A percentile compares a stretch with the other conserved stretches of the same genome.
phyloP scores from a whole-genome alignment of 352 stramenopile species.

The Stramenopiles sp. region DNA sequence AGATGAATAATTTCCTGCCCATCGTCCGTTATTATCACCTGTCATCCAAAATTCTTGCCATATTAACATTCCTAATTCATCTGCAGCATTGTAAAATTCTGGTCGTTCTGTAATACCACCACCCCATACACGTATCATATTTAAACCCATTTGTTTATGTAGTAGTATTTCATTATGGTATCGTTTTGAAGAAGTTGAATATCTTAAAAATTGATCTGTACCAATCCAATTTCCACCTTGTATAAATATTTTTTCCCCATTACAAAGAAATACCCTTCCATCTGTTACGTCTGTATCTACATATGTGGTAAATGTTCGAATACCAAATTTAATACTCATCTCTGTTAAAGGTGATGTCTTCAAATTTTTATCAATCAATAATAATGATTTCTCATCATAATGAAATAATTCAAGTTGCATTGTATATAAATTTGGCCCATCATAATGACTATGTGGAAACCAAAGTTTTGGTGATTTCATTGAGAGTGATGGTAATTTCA shows the following conservation, averaged over 20 bases:
- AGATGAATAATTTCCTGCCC: conserved; percentile 24
- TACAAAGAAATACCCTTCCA: conserved; percentile 9
- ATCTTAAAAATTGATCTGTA: conserved; percentile 23
- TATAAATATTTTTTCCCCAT: conserved; percentile 25
- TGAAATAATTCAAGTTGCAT: background rate
- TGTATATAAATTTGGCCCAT: background rate
- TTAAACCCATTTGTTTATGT: conserved; percentile 23
- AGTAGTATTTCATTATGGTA: conserved; percentile 24
- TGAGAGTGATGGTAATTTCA: background rate
- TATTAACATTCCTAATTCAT: conserved; percentile 31
- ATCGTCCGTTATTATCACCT: conserved; percentile 31
- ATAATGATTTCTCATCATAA: too few species aligned
- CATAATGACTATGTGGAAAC: background rate
- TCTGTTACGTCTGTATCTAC: background rate
- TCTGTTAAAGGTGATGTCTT: background rate
- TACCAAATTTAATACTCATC: background rate
- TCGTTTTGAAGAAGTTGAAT: conserved; percentile 7
- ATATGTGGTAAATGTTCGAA: background rate
- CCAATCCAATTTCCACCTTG: conserved; percentile 30
- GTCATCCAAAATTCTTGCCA: conserved; percentile 29
- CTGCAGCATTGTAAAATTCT: conserved; percentile 33
- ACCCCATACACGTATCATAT: conserved; percentile 34
- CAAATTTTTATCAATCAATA: too few species aligned
- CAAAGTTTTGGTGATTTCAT: background rate
- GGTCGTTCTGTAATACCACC: conserved; percentile 29